Conservation (phyloP, 345 rosid species). For the Arabidopsis thaliana region DNA sequence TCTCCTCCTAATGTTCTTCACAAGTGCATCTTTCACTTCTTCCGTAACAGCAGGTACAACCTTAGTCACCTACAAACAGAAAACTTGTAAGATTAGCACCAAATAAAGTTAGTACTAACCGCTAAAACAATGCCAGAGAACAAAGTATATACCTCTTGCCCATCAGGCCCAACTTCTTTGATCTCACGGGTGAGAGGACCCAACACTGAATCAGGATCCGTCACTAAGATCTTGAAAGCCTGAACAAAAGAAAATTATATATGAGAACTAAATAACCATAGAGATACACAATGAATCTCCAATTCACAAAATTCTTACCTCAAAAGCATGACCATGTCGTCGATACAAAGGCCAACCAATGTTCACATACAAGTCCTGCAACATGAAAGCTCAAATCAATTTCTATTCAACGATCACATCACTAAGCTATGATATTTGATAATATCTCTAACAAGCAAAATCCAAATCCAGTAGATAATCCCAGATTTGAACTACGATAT, state of each 20-base stretch:
- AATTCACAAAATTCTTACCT: slow-evolving; percentile 56
- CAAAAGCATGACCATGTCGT: slow-evolving; percentile 94
- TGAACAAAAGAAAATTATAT: slow-evolving; percentile 40
- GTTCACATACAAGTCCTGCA: slow-evolving; percentile 80
- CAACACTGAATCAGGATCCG: slow-evolving; percentile 89
- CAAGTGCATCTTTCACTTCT: slow-evolving; percentile 84
- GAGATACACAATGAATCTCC: not conserved
- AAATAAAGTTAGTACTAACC: slow-evolving; percentile 12
- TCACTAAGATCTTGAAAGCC: slow-evolving; percentile 93
- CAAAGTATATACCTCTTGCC: slow-evolving; percentile 70
- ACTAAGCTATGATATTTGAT: not conserved
- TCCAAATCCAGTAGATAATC: not conserved
- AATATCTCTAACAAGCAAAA: not conserved
- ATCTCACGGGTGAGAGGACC: slow-evolving; percentile 80
- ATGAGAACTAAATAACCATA: not conserved
- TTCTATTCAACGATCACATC: slow-evolving; percentile 1
- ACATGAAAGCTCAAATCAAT: slow-evolving; percentile 21
- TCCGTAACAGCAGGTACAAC: slow-evolving; percentile 87
- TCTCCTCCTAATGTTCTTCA: slow-evolving; percentile 88
- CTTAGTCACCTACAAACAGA: slow-evolving; percentile 63
- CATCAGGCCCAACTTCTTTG: slow-evolving; percentile 84
- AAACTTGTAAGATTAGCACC: slow-evolving; percentile 9
- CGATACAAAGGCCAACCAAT: slow-evolving; percentile 97
- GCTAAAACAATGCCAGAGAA: slow-evolving; percentile 7
- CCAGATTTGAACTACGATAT: not conserved